Evolutionary conservation across 768 basidiomycete species (phyloP), one percentile per base, ranked within the genome.

Genomic region (Trichaptum fuscoviolaceum): DNA sequence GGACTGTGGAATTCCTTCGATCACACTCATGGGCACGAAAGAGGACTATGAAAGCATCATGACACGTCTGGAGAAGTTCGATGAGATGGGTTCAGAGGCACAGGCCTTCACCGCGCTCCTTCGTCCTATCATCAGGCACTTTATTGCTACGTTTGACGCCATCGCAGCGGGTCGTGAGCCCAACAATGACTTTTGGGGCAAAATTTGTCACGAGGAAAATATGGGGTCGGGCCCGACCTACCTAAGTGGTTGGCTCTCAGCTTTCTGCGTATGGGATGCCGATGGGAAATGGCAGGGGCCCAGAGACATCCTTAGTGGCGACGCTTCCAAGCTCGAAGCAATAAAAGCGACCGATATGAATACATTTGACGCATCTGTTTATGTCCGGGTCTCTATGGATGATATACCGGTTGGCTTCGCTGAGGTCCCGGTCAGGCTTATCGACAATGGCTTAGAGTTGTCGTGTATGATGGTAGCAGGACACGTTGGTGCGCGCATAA

Each of bases 11-110:
- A 77, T 84, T 3, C 81, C 83, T 18, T 75, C 71, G 27, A 74
- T 85, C 61, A 83, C 81, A 5, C 77, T 85, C 57, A 74, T 79
- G 61, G 83, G 83, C 0, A 75, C 74, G 52, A 74, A 72, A 35
- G 64, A 69, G 1, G 83, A 84, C 69, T 83, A 79, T 77, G 66
- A 76, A 17, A 67, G 69, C 3, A 73, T 84, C 12, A 71, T 78
- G 8, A 3, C 36, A 2, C 74, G 81, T 10, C 65, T 83, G 27
- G 80, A 81, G 12, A 79, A 77, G 67, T 71, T 83, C 58, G 72
- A 73, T 35, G 70, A 72, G 15, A 81, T 79, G 62, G 82, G 79
- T 1, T 70, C 78, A n/a, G 71, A 69, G 9, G 75, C 77, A 57
- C 63, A 58, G 3, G 74, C 75, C 5, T 83, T 81, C 81, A 73